Evolutionary conservation across 768 basidiomycete species (phyloP), one percentile per base, ranked within the genome.

Genomic region (Russula sp.): DNA sequence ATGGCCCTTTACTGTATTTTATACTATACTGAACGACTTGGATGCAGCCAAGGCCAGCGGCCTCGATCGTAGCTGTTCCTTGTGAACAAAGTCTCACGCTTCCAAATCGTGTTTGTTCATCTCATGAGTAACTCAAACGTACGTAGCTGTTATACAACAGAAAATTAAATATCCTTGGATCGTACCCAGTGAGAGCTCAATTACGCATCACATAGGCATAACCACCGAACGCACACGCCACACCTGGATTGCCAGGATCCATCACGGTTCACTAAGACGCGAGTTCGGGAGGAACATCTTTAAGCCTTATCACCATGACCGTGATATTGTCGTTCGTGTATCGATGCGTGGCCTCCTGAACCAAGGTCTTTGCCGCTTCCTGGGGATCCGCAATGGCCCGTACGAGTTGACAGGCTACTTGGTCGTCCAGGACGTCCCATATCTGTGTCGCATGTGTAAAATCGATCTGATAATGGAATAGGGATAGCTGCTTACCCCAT

Each of bases 321-420:
- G 91, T 95, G 53, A 98, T 86, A 74, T 99, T 99, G 73, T 99
- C 97, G 45, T 88, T 90, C 16, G 94, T 94, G 74, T 93, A 95
- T 70, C 89, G 85, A 16, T 82, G 77, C 53, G 97, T 79, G 18
- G 97, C 97, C 68, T 95, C 85, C 61, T 90, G 84, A 60, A 98
- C 78, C 60, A 90, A 78, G 59, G 76, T 80, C 50, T 82, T 75
- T 67, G 86, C 88, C 6, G 96, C 96, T 65, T 81, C 79, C 71
- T 97, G 93, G 10, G 97, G 85, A 71, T 97, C 89, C 29, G 77
- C 70, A 39, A 85, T 75, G 39, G 81, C 77, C 53, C 85, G 84
- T 56, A 97, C 83, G 55, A 96, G 81, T 59, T 98, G 90, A 39
- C 96, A 85, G 4, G 95, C 95, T 43, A 79, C 81, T 73, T 98